Evolutionary conservation across 1,284 basidiomycete genomes (phyloP), one percentile per base, ranked within the genome.

Genomic region (Ustilago curta): DNA sequence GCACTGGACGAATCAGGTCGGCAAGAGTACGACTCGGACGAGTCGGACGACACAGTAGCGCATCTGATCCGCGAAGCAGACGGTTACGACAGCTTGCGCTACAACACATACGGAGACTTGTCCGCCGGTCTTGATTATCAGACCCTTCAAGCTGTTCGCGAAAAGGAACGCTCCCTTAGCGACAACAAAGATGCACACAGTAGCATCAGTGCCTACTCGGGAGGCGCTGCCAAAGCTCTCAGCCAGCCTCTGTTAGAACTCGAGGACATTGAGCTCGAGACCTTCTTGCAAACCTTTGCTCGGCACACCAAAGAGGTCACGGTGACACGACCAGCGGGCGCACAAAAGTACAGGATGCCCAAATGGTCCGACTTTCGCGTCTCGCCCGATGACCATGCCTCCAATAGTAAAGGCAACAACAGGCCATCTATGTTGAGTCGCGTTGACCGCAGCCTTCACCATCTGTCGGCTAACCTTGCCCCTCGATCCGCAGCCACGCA

Each of bases 291-390:
- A 42, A 83, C 74, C 53, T 84, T 84, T 66, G 76, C 74, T 23
- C 66, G 76, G 8, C 81, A 84, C 51, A 84, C 83, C n/a, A 72
- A 75, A 23, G 78, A 84, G 44, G 77, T 84, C 39, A 77, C 76
- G 27, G 76, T 84, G 18, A 76, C 81, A 1, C 62, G 59, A 29
- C 48, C 67, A 4, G 49, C 57, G 4, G 60, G 59, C 5, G 54
- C 32, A 40, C 67, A 78, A 27, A 75, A 72, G 55, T 63, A 73
- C 25, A 61, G 83, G 27, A 82, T 84, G 82, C 83, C 83, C 11
- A 66, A 79, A 39, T 84, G 82, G 82, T 70, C 75, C 25, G 83
- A 84, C 61, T 84, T 84, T 62, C 66, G 66, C 8, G 76, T 84
- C 32, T 77, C 80, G 2, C 73, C 80, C 1, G 69, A 75, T 21